Base-by-base conservation (phyloP, 345 rosid species). In the Moricandia arvensis region DNA sequence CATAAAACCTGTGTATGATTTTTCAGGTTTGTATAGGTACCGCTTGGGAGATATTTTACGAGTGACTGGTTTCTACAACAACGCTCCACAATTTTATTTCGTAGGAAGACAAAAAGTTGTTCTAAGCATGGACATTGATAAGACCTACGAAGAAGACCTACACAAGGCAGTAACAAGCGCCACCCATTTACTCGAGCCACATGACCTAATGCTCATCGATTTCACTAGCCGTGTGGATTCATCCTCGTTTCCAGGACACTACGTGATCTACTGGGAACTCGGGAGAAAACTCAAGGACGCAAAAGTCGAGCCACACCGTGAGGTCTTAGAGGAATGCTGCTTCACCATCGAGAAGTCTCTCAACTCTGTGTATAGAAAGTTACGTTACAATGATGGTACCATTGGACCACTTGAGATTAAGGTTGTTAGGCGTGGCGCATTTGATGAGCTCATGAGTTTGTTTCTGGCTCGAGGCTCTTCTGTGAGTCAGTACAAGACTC, bases 401-500 rank as follows among this genome's bases (percentile, higher is more conserved):
- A 88, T 93, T 31, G 98, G 96, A 26, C 72, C 98, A 3, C 69
- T 93, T 21, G 97, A 93, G 87, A 87, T 93, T 60, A 88, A 91
- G 59, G 90, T 93, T 58, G 96, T 91, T 63, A 82, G 18, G 57
- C 70, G 75, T 26, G 96, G 93, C 35, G 68, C 92, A 66, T 93
- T 93, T 29, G 93, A 93, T 26, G 86, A 86, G 5, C 87, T 91
- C 18, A 91, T 93, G 98, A 91, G 84, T 70, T 87, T 83, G 4
- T 91, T 87, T 35, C 71, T 91, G 7, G 87, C 91, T 24, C 85
- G 80, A 63, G 98, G 98, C 2, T 93, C 98, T 51, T 93, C 98
- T 0, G 83, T 91, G 62, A 93, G 92, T 79, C 98, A 93, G 59
- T 93, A 93, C 85, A 93, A 93, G 85, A 93, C 97, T 0, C 96